These are phyloP conservation scores for Lichtheimia hyalospora DNA, from an alignment of 371 early-diverging fungal genomes.

Conservation along the genomic window DNA sequence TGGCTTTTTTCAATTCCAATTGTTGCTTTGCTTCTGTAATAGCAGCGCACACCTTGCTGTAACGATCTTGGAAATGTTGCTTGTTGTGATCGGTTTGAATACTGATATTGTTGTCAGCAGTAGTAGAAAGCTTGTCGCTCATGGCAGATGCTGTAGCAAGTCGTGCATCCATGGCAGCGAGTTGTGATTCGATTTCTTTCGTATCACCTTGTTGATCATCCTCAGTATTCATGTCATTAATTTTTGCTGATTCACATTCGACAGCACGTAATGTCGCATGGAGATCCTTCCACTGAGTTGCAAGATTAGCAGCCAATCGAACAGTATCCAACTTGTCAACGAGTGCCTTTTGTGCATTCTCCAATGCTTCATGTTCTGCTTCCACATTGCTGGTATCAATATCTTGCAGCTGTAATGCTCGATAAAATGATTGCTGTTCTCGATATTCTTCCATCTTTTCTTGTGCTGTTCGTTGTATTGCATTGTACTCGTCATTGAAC, in stretches of 20 bases:
- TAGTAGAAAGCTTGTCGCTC: conserved; percentile 3
- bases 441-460: conserved; percentile 5
- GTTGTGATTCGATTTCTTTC: not conserved
- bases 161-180: conserved; percentile 1
- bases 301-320: not conserved
- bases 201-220: not conserved
- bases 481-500: conserved; percentile 3
- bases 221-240: not conserved
- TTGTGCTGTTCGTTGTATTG: not conserved
- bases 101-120: too few species aligned
- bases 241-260: not conserved
- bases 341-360: not conserved
- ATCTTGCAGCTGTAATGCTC: conserved; percentile 10
- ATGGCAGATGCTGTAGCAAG: conserved; percentile 2
- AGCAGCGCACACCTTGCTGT: not conserved
- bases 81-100: not conserved
- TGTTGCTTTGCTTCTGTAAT: not conserved
- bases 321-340: not conserved
- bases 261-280: conserved; percentile 8
- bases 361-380: not conserved
- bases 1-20: conserved; percentile 2
- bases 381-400: not conserved
- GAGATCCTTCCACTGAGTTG: conserved; percentile 10
- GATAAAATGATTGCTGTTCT: conserved; percentile 10
- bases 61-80: not conserved